Base-by-base conservation (phyloP, 768 basidiomycete species). In the Leccinum longicurvipes region DNA sequence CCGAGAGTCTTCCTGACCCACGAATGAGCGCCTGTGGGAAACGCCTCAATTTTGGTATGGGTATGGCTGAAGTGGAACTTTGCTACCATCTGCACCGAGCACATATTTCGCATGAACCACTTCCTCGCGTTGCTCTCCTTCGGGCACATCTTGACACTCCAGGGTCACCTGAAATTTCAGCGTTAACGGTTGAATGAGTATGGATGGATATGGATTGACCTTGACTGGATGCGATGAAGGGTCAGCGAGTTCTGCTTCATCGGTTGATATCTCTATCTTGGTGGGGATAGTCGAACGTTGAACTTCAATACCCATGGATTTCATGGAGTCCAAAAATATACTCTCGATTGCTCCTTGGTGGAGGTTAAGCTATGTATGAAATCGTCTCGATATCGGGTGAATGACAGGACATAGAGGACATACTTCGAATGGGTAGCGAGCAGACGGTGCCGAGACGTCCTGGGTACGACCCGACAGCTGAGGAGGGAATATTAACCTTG, bases 1-100 rank as follows among this genome's bases (percentile, higher is more conserved):
- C 76, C 76, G 8, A 89, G 73, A 0, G 71, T 54, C 57, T 87
- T 89, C 23, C 91, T 80, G 21, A 91, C 86, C 87, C 89, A 91
- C 10, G 88, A 91, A 71, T 91, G 89, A 0, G 89, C 89, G 6
- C 88, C 86, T 88, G 61, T 34, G 42, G 15, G 46, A 29, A 15
- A 28, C 12, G 42, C 25, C 24, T 66, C 31, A 52, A 56, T n/a
- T 45, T 17, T 12, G 11, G 27, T 14, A 28, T 27, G 44, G 3
- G 21, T 23, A n/a, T 36, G 21, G 25, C 6, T 47, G 21, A 36
- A 50, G 23, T 25, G 45, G 46, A 6, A 12, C 46, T 29, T 56
- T 74, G 46, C 64, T n/a, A 82, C 87, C 89, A 66, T 93, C 91
- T 21, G 84, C 78, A 2, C 91, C 91, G 28, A 93, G 73, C 2